These are phyloP conservation scores for Suillus subalutaceus DNA, from an alignment of 768 basidiomycete species.

Conservation along the genomic window DNA sequence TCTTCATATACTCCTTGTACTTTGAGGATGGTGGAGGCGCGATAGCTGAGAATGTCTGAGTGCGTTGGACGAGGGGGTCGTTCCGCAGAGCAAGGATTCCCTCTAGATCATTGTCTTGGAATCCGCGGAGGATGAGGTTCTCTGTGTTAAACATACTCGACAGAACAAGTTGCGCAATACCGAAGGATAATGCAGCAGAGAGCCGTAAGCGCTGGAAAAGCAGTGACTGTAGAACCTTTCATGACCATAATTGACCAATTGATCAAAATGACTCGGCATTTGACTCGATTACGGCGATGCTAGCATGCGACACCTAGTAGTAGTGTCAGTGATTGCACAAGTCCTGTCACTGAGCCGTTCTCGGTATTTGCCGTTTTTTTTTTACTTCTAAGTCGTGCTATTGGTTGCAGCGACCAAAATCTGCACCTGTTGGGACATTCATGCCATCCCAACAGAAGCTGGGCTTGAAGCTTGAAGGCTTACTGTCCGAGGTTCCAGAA, in stretches of 20 bases:
- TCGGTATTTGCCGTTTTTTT: too few relatives aligned
- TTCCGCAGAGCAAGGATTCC: constrained; percentile 26
- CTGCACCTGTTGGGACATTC: too few relatives aligned
- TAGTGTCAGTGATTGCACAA: too few relatives aligned
- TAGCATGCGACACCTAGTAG: too few relatives aligned
- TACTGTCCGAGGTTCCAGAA: neutral
- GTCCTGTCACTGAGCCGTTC: too few relatives aligned
- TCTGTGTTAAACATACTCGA: constrained; percentile 31
- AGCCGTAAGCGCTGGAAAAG: neutral
- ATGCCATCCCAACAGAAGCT: neutral
- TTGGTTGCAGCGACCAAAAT: too few relatives aligned
- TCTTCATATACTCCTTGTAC: neutral
- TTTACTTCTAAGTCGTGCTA: too few relatives aligned
- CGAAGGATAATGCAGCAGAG: neutral
- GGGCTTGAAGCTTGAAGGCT: too few relatives aligned
- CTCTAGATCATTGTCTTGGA: constrained; percentile 23
- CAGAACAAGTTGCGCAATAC: neutral
- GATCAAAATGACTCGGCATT: too few relatives aligned
- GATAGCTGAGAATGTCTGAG: neutral
- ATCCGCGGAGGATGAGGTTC: constrained; percentile 27
- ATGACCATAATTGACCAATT: neutral
- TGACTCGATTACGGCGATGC: too few relatives aligned
- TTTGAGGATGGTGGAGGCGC: neutral
- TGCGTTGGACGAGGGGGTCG: constrained; percentile 23
- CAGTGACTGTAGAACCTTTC: neutral